Evolutionary conservation across 176 grass and related monocot species (phyloP), one percentile per base, ranked within the genome.

Genomic region (Musa schizocarpa): DNA sequence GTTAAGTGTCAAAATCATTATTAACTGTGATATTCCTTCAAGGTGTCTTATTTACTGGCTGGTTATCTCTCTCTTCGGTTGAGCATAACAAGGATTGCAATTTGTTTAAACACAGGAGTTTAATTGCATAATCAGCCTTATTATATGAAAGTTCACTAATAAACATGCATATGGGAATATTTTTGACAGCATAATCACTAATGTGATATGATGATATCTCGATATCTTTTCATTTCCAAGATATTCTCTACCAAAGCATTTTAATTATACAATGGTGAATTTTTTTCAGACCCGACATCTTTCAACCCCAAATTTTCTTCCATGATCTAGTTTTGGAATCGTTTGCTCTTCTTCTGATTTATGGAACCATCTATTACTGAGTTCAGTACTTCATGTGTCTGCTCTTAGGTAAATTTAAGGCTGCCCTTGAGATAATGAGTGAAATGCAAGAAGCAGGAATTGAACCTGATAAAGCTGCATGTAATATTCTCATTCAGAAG

Each of bases 401-500:
- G n/a, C 13, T 19, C 26, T 50, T 70, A 89, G 87, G 90, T 80
- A 87, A 87, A 83, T 92, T 92, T 49, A 62, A 85, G 78, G 84
- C 84, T 85, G 74, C 84, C 68, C 65, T 89, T 52, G 74, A 87
- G 59, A 85, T 92, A 75, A 79, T 89, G 80, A 63, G 50, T 50
- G 69, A 87, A 68, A 92, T 92, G 87, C 80, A 92, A 83, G 90
- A 92, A 83, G 80, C 90, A 54, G 80, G 87, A 55, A 67, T 92
- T 82, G 76, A 82, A 79, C 90, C 87, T 69, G 87, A 92, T 63
- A 89, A 89, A 74, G 80, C 84, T 76, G 80, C 84, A 21, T 92
- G 90, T 64, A 92, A 92, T 83, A 85, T 92, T 81, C 71, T 92
- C 63, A 85, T 89, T 54, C 82, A 87, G 82, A 92, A 89, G 79